phyloP scores from a whole-genome alignment of 495 filamentous ascomycete genomes.

The Lasiosphaeria miniovina region DNA sequence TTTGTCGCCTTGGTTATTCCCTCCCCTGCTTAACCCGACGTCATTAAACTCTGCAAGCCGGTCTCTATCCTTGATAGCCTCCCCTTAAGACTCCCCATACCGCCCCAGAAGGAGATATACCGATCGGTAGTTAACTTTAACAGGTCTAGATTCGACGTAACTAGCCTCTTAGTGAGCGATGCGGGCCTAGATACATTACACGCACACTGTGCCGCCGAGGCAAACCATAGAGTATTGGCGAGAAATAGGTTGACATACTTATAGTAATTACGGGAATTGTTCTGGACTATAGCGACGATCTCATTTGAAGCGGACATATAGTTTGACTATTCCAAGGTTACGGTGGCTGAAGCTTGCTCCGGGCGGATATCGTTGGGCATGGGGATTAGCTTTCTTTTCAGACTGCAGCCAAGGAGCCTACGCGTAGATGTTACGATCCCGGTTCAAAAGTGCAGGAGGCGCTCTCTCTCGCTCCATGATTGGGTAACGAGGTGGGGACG shows the following conservation, averaged over 20 bases:
- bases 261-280: slow-evolving; percentile 21
- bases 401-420: too few species aligned
- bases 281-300: slow-evolving; percentile 24
- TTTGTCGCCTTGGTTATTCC: neutral
- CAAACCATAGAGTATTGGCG: slow-evolving; percentile 32
- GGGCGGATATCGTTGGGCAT: too few species aligned
- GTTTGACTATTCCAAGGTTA: slow-evolving; percentile 17
- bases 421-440: too few species aligned
- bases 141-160: slow-evolving; percentile 16
- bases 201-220: slow-evolving; percentile 27
- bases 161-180: slow-evolving; percentile 13
- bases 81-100: slow-evolving; percentile 19
- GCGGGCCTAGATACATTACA: slow-evolving; percentile 18
- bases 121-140: slow-evolving; percentile 18
- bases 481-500: too few species aligned
- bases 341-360: too few species aligned
- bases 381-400: too few species aligned
- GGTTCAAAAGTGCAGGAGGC: too few species aligned
- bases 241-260: slow-evolving; percentile 32
- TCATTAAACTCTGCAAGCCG: slow-evolving; percentile 16
- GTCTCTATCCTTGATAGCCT: slow-evolving; percentile 18
- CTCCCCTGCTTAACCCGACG: neutral
- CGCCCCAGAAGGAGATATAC: slow-evolving; percentile 20
- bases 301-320: slow-evolving; percentile 27
- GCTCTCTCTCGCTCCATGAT: too few species aligned